phyloP scores from a whole-genome alignment of 495 filamentous ascomycete species.

The Trichoderma gamsii region DNA sequence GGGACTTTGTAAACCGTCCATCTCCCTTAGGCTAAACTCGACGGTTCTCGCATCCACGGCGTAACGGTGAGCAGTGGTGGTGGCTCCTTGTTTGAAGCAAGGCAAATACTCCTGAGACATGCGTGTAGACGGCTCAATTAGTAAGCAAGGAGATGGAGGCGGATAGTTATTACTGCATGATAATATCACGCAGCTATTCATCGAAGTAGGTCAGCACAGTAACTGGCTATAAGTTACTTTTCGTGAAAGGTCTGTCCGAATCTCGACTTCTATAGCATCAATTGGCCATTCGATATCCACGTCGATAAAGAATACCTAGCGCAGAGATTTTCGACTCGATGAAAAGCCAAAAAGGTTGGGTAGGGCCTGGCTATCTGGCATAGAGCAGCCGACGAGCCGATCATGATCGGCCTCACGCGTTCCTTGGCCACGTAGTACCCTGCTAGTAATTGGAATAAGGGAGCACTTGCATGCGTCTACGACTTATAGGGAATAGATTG shows the following conservation, averaged over 20 bases:
- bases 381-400: background rate
- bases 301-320: background rate
- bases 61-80: background rate
- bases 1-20: background rate
- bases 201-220: too few species aligned
- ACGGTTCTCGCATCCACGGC: background rate
- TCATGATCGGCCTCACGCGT: background rate
- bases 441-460: background rate
- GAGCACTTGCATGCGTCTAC: background rate
- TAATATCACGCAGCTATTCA: too few species aligned
- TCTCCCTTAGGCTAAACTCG: slow-evolving; percentile 5
- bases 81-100: background rate
- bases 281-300: too few species aligned
- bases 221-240: too few species aligned
- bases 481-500: background rate
- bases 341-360: background rate
- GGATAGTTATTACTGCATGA: too few species aligned
- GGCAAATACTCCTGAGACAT: background rate
- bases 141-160: background rate
- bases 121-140: background rate
- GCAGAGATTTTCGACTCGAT: background rate
- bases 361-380: background rate
- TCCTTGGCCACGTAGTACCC: background rate
- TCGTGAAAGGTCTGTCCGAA: too few species aligned
- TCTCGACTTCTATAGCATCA: too few species aligned